These are phyloP conservation scores for Neltuma alba DNA, from an alignment of 306 rosid genomes.

Conservation along the genomic window DNA sequence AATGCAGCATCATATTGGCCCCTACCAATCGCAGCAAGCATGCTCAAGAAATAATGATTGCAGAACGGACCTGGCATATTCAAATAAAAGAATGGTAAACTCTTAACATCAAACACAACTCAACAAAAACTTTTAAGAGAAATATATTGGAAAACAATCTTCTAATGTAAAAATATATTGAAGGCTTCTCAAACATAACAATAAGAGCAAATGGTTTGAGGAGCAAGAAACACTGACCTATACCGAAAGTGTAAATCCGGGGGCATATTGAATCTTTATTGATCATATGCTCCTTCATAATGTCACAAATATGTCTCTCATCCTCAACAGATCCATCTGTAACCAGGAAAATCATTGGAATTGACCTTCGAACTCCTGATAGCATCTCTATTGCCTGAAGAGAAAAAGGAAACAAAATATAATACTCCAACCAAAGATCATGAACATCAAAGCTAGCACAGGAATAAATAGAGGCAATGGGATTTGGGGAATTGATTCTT, in stretches of 20 bases:
- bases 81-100: slow-evolving; percentile 9
- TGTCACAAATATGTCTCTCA: slow-evolving; percentile 80
- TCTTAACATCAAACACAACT: slow-evolving; percentile 4
- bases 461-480: slow-evolving; percentile 15
- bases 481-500: slow-evolving; percentile 24
- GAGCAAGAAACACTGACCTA: slow-evolving; percentile 55
- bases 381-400: slow-evolving; percentile 85
- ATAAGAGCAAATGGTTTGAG: not conserved
- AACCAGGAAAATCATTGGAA: slow-evolving; percentile 80
- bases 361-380: slow-evolving; percentile 53
- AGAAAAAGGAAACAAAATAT: slow-evolving; percentile 23
- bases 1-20: slow-evolving; percentile 76
- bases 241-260: slow-evolving; percentile 86
- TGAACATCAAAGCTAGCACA: slow-evolving; percentile 10
- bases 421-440: slow-evolving; percentile 15
- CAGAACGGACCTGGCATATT: slow-evolving; percentile 71
- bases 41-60: slow-evolving; percentile 90
- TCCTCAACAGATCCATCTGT: slow-evolving; percentile 95
- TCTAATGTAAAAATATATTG: not conserved
- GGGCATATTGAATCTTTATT: slow-evolving; percentile 59
- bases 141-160: slow-evolving; percentile 7
- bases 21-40: slow-evolving; percentile 79
- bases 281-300: slow-evolving; percentile 53
- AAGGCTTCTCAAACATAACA: not conserved
- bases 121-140: not conserved